These are phyloP conservation scores for Phylloporus sp. DNA, from an alignment of 768 basidiomycete species.

Conservation along the genomic window DNA sequence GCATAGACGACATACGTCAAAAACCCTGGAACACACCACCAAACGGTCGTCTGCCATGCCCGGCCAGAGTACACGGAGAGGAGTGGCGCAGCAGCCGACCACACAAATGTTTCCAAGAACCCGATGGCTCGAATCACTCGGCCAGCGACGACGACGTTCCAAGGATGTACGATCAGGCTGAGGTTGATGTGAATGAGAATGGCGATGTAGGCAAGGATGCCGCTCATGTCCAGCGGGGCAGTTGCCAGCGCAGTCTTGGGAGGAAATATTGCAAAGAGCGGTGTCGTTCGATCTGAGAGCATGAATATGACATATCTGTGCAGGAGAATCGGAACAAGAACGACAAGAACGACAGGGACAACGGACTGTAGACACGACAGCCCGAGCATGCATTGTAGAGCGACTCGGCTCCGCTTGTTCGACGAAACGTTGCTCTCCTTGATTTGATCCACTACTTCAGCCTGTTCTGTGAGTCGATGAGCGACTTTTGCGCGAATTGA, in stretches of 20 bases:
- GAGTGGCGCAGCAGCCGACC: conserved; percentile 46
- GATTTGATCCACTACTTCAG: conserved; percentile 48
- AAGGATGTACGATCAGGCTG: conserved; percentile 38
- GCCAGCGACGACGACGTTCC: conserved; percentile 25
- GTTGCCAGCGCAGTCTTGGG: conserved; percentile 9
- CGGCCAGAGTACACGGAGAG: conserved; percentile 44
- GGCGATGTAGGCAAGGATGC: conserved; percentile 43
- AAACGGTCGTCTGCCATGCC: conserved; percentile 49
- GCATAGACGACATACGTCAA: conserved; percentile 44
- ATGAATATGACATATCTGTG: conserved; percentile 48
- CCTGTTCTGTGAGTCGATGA: conserved; percentile 47
- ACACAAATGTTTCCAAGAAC: conserved; percentile 29
- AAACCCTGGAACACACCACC: conserved; percentile 46
- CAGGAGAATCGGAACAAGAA: conserved; percentile 7
- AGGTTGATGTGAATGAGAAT: conserved; percentile 50
- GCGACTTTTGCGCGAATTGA: background rate
- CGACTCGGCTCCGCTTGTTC: conserved; percentile 37
- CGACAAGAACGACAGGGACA: background rate
- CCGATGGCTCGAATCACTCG: conserved; percentile 29
- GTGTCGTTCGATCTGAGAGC: conserved; percentile 41
- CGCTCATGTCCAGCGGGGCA: conserved; percentile 40
- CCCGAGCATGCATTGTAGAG: conserved; percentile 39
- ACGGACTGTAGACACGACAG: conserved; percentile 46
- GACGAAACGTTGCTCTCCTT: conserved; percentile 40
- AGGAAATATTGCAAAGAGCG: conserved; percentile 43